Base-by-base conservation (phyloP, 352 stramenopile genomes). In the Phytopythium cucurbitacearum region DNA sequence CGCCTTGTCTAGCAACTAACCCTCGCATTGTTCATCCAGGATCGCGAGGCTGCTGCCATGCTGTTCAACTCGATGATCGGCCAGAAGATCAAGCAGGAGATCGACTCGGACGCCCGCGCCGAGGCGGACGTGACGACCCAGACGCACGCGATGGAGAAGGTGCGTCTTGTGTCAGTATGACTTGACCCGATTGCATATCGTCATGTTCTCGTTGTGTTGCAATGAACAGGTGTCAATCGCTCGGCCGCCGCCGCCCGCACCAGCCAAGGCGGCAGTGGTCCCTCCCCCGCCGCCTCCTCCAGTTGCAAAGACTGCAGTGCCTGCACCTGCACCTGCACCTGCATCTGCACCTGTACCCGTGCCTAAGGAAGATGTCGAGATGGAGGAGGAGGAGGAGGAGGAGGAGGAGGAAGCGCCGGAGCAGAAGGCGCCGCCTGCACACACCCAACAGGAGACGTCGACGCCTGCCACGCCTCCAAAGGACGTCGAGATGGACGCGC, bases 61-160 rank as follows among this genome's bases (percentile, higher is more conserved):
- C 80, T 92, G 51, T 91, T 91, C 60, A 81, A 80, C 57, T 92
- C 85, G 34, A 53, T 85, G 40, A 73, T 86, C 16, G 82, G 82
- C 7, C 79, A 92, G 56, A 67, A 77, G 34, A 71, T 80, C 38
- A 67, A 83, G 46, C 65, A 81, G 50, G 84, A 90, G 43, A 69
- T 71, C 3, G 61, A 79, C 34, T 54, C 62, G 15, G 70, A 86
- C 54, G 67, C 48, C 11, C 59, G 66, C 34, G 50, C 40, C 10
- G 73, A 68, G 35, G 66, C 69, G 8, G 53, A 39, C n/a, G 64
- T 73, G 7, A 59, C 48, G 6, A 40, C 48, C 3, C 59, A 64
- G 41, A 73, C 71, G 62, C 67, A 83, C 40, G 62, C 57, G n/a
- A 77, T 83, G 59, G 51, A 75, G 55, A 60, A 76, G 45, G 65